Evolutionary conservation across 192 early-diverging fungal species (phyloP).

Genomic region (Rhizophagus prolifer): DNA sequence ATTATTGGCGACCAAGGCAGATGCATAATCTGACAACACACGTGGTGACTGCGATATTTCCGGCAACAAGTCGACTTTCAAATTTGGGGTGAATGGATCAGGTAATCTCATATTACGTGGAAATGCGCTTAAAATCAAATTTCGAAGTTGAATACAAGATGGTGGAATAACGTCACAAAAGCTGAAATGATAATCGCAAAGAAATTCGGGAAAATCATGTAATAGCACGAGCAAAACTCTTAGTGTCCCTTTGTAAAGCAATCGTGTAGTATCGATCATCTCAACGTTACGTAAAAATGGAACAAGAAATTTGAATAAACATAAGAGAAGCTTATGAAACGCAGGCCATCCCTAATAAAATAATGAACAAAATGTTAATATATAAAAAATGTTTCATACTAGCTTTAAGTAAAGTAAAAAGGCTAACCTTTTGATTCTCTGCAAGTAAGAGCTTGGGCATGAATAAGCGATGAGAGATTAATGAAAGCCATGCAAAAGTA

Average conservation of each 20-base stretch:
- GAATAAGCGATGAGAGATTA: conserved; percentile 90
- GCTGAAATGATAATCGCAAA: conserved; percentile 87
- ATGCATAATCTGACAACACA: conserved; percentile 84
- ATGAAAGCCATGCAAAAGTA: conserved; percentile 89
- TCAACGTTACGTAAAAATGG: conserved; percentile 78
- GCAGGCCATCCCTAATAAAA: conserved; percentile 76
- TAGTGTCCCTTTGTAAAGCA: conserved; percentile 87
- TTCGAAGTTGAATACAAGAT: conserved; percentile 91
- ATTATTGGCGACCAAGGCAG: conserved; percentile 55
- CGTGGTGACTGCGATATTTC: conserved; percentile 85
- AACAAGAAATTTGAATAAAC: conserved; percentile 82
- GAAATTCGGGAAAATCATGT: conserved; percentile 98
- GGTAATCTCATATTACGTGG: conserved; percentile 93
- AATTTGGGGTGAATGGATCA: conserved; percentile 93
- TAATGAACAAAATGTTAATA: neutral
- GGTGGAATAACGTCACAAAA: conserved; percentile 91
- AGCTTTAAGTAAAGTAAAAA: neutral
- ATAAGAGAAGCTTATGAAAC: conserved; percentile 80
- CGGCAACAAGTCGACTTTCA: conserved; percentile 88
- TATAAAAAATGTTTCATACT: neutral
- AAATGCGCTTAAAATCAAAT: conserved; percentile 95
- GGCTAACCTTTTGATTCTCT: conserved; percentile 67
- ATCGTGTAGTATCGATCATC: conserved; percentile 71
- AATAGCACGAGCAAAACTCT: conserved; percentile 88
- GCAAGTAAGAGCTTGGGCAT: conserved; percentile 82